Base-by-base conservation (phyloP, 2,329 filamentous ascomycete genomes). In the Microascus cirrosus region DNA sequence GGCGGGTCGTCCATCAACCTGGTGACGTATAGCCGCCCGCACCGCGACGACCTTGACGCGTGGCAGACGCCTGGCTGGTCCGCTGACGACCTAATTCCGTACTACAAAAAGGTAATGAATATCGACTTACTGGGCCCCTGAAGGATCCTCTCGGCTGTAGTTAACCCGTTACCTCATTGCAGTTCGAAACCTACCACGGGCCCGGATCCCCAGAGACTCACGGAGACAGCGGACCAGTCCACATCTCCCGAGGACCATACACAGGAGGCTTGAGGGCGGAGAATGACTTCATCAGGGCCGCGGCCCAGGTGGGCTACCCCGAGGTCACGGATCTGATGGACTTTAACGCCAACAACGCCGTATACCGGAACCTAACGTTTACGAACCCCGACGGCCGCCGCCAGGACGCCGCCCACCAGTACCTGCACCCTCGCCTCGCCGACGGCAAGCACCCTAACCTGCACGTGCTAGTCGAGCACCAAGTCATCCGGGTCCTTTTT, bases 361-460 rank as follows among this genome's bases (percentile, higher is more conserved):
- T 63, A 62, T 45, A 65, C 66, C 69, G 75, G 62, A 74, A 74
- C 71, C 64, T 73, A 25, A 69, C 74, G 22, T 83, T 79, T 60
- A 72, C 83, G 6, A 64, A 59, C 0, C 64, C 62, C 0, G 74
- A 81, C 2, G 81, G 81, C 18, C 71, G 71, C 50, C 76, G 82
- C n/a, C 80, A 83, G 63, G 82, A 85, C 62, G 70, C 81, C 1
- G 82, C 82, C 0, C 75, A 79, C 59, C 64, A 70, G 15, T 85
- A 82, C 59, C 62, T 84, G 10, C 80, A 82, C 61, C 77, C 79
- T 0, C 71, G 76, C 42, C 66, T 82, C 34, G 0, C 69, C 56
- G 70, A 72, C 58, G 64, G 74, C 4, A 66, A 75, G 20, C 72
- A 77, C 58, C 74, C 76, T 0, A 81, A 82, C 56, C 71, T 85